Evolutionary conservation across 176 grass and related monocot species (phyloP), one percentile per base, ranked within the genome.

Genomic region (Eragrostis nindensis): DNA sequence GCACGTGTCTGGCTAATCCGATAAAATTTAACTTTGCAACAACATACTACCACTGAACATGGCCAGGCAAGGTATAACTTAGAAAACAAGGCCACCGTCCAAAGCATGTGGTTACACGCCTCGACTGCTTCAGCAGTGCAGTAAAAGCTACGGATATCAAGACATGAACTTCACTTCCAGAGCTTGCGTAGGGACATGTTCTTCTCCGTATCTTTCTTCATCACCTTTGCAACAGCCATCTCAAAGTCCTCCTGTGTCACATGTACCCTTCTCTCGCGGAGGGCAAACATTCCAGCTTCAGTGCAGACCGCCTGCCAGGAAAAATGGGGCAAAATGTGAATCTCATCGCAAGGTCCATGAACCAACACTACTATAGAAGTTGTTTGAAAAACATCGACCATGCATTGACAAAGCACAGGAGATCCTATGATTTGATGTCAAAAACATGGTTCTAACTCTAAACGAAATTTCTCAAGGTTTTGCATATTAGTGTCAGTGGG

Each of bases 121-220:
- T 83, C 46, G 42, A 5, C 46, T 25, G 83, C 40, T 79, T 75
- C 67, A 70, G 32, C 66, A 10, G 72, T 29, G 50, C 68, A 12
- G 73, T 11, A 16, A 66, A 87, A 87, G 82, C n/a, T 70, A 15
- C 3, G 53, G 12, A 46, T 63, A 26, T 60, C 10, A 25, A 16
- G 80, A 6, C 17, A 26, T 66, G 62, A 5, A 48, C 53, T 56
- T 81, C 83, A 97, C 89, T 97, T 97, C 91, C 91, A 93, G 61
- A 97, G 70, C 83, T 97, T 97, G 59, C 94, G 91, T 24, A 97
- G 84, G 45, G 94, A 97, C 94, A 97, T 97, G 79, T 97, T 97
- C 87, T 97, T 97, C 15, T 97, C 94, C 1, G 89, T 97, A 14
- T 97, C 94, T 83, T 97, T 97, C 91, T 97, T 97, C 94, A 97